phyloP scores from a whole-genome alignment of 2,329 filamentous ascomycete genomes.

The Madurella mycetomatis region DNA sequence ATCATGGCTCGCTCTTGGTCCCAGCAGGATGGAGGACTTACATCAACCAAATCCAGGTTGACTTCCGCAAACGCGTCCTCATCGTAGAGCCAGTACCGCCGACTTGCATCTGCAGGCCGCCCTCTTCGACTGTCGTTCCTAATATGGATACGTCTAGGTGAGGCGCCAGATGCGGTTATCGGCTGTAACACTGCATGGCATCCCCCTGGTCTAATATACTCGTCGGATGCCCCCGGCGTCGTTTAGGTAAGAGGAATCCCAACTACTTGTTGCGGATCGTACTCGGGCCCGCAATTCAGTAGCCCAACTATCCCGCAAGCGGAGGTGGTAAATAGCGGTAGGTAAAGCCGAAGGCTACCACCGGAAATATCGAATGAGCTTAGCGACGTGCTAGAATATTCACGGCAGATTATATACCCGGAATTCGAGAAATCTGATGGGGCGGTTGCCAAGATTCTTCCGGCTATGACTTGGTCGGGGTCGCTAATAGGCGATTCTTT shows the following conservation, averaged over 20 bases:
- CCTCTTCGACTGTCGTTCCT: background rate
- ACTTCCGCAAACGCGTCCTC: conserved; percentile 1
- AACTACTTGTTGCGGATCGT: background rate
- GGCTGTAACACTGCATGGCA: background rate
- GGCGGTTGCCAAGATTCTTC: conserved; percentile 1
- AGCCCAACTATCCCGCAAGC: background rate
- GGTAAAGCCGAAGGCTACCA: background rate
- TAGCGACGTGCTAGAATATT: background rate
- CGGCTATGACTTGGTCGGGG: background rate
- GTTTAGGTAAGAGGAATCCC: conserved; percentile 6
- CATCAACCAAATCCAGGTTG: background rate
- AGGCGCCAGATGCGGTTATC: too few relatives aligned
- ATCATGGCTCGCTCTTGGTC: conserved; percentile 8
- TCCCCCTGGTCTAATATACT: background rate
- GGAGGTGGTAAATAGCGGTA: background rate
- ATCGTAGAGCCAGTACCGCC: conserved; percentile 6
- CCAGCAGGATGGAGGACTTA: background rate
- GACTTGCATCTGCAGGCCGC: too few relatives aligned
- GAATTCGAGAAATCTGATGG: conserved; percentile 6
- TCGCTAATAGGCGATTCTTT: too few relatives aligned
- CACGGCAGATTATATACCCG: background rate
- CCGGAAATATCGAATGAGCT: conserved; percentile 5
- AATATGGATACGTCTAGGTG: too few relatives aligned
- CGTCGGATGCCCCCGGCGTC: background rate
- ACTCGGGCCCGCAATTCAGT: conserved; percentile 5